Percentiles rank a stretch among this genome's conserved stretches.
phyloP scores from a whole-genome alignment of 1,284 basidiomycete genomes.

The Ganoderma sp. region DNA sequence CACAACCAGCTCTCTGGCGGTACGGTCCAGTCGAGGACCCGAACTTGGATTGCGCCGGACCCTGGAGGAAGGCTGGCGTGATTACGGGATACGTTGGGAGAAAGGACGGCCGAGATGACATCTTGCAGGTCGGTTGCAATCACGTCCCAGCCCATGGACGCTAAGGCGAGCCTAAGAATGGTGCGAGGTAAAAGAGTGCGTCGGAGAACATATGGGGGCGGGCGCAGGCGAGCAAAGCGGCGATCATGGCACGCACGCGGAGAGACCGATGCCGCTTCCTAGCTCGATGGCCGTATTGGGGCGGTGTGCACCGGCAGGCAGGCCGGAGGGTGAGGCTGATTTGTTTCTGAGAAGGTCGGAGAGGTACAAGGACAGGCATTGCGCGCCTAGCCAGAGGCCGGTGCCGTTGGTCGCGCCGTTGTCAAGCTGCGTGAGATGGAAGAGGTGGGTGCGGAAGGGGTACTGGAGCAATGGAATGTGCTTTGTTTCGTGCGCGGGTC shows the following conservation, averaged over 20 bases:
- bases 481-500: slow-evolving; percentile 73
- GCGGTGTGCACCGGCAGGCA: slow-evolving; percentile 35
- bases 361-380: slow-evolving; percentile 75
- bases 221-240: slow-evolving; percentile 16
- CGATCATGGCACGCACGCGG: slow-evolving; percentile 59
- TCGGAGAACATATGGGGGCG: slow-evolving; percentile 14
- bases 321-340: slow-evolving; percentile 26
- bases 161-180: slow-evolving; percentile 64
- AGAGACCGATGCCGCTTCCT: slow-evolving; percentile 83
- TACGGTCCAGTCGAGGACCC: slow-evolving; percentile 70
- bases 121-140: slow-evolving; percentile 79
- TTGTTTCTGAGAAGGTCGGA: slow-evolving; percentile 41
- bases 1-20: slow-evolving; percentile 60
- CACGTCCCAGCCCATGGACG: slow-evolving; percentile 76
- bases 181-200: slow-evolving; percentile 21
- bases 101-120: slow-evolving; percentile 72
- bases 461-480: slow-evolving; percentile 60
- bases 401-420: slow-evolving; percentile 78
- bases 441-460: slow-evolving; percentile 49
- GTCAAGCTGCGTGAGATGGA: slow-evolving; percentile 60
- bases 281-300: slow-evolving; percentile 70
- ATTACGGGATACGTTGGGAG: slow-evolving; percentile 67
- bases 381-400: slow-evolving; percentile 87
- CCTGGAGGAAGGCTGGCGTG: slow-evolving; percentile 46
- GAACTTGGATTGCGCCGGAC: slow-evolving; percentile 52